Conservation (phyloP, 345 rosid species). For the Rubroshorea leprosula region DNA sequence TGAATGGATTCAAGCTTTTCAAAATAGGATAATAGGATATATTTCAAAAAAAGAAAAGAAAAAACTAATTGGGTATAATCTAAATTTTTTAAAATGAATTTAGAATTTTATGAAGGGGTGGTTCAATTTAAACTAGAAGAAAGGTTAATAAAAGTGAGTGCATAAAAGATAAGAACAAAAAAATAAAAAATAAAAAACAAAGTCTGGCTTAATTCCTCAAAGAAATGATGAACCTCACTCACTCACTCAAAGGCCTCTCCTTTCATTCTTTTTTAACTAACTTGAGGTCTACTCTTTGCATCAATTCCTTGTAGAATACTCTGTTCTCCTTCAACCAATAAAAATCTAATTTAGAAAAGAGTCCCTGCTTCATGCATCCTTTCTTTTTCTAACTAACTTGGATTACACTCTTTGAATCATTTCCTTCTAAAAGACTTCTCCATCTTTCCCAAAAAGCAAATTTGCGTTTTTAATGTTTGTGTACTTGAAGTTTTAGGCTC, state of each 20-base stretch:
- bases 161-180: slow-evolving; percentile 5
- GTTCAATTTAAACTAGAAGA: not conserved
- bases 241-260: not conserved
- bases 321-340: not conserved
- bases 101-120: no score
- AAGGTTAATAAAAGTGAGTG: slow-evolving; percentile 15
- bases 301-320: slow-evolving; percentile 32
- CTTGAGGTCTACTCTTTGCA: slow-evolving; percentile 41
- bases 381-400: slow-evolving; percentile 27
- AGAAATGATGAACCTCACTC: slow-evolving; percentile 28
- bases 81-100: no score
- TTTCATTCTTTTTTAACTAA: slow-evolving; percentile 17
- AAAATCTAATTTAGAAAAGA: slow-evolving; percentile 1
- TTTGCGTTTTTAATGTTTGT: not conserved
- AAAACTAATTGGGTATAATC: no score
- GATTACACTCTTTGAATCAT: slow-evolving; percentile 45
- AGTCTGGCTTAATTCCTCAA: slow-evolving; percentile 3
- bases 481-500: slow-evolving; percentile 15
- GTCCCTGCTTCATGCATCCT: slow-evolving; percentile 1
- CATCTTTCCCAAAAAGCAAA: slow-evolving; percentile 8
- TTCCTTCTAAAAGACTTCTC: slow-evolving; percentile 32
- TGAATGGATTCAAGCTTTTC: no score
- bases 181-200: not conserved
- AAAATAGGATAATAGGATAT: no score
- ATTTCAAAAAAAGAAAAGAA: no score